Evolutionary conservation across 495 filamentous ascomycete species (phyloP), one percentile per base, ranked within the genome.

Genomic region (Annulohypoxylon maeteangense): DNA sequence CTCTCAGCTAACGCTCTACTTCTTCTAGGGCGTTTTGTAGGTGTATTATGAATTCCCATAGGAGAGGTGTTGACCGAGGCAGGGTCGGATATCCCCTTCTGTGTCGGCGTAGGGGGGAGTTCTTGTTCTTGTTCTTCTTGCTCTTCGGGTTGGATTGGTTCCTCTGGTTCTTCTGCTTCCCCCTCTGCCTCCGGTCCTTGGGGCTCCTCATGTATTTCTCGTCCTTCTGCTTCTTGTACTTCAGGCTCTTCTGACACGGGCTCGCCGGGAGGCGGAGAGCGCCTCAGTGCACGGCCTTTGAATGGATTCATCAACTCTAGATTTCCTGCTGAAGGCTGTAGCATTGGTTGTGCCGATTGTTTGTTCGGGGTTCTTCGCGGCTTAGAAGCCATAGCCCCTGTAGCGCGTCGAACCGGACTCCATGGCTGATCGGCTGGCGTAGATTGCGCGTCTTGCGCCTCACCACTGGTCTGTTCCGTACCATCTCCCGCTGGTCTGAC

Each of bases 101-200:
- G 85, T 31, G 87, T 88, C 18, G 90, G 90, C 3, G 90, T 93
- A 8, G 90, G 90, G 7, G 91, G 91, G 22, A 93, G 81, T 36
- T 91, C 89, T 7, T 90, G 90, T 69, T 93, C 90, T 16, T 81
- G 90, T 69, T 93, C 90, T 22, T 82, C 78, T 1, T 67, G 70
- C 4, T 8, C 40, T 1, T 60, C 48, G 1, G 1, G 22, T 25
- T 23, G 16, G 29, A 91, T 89, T 7, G 90, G 90, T 69, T 93
- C 90, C 16, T 81, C 76, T 1, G 69, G 70, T 1, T 60, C 48
- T 2, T 51, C 23, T n/a, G 11, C 7, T n/a, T 25, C 23, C 11
- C 32, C 44, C 2, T 22, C 16, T 12, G 25, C 5, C 31, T 91
- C 89, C 7, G 90, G 90, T 70, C 93, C 90, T 20, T 80, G 76